Evolutionary conservation across 2,329 filamentous ascomycete species (phyloP), one percentile per base, ranked within the genome.

Genomic region (Fusarium denticulatum): DNA sequence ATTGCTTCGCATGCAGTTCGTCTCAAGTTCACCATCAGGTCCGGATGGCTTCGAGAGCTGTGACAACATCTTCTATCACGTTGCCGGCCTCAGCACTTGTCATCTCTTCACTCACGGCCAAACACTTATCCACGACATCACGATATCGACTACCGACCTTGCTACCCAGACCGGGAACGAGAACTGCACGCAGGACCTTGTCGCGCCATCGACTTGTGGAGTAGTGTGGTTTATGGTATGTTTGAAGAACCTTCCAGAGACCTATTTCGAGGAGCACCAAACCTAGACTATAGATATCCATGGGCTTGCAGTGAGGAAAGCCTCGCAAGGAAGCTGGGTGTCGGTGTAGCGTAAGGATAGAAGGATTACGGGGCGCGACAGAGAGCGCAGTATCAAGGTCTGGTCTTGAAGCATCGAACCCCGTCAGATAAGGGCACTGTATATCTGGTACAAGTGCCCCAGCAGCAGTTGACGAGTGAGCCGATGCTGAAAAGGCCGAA

Each of bases 331-430:
- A 84, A 47, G 78, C 79, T 4, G 85, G 86, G 62, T 88, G 85
- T 12, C 86, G 81, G 76, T 88, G 85, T 4, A 88, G 79, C 62
- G 85, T 81, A 22, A 80, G 78, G 46, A 84, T 84, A 60, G 81
- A 83, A 0, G 84, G 83, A 50, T 83, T 84, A n/a, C 79, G 80
- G 6, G 84, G 81, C 14, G 78, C 83, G 20, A 86, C 81, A 22
- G 88, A 88, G 70, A 86, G 79, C 59, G 88, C 86, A 36, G 85
- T 84, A 56, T 85, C 83, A n/a, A 82, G 80, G 20, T 87, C 87
- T 15, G 87, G 88, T 8, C 88, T 84, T 4, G 85, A 84, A 75
- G 87, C 88, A 72, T 89, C 88, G 78, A 89, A 90, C 45, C 88
- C 88, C 18, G 83, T 85, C 60, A 89, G 81, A 71, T 83, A 86